Evolutionary conservation across 2,329 filamentous ascomycete genomes (phyloP).

Genomic region (Pyrenochaeta sp.): DNA sequence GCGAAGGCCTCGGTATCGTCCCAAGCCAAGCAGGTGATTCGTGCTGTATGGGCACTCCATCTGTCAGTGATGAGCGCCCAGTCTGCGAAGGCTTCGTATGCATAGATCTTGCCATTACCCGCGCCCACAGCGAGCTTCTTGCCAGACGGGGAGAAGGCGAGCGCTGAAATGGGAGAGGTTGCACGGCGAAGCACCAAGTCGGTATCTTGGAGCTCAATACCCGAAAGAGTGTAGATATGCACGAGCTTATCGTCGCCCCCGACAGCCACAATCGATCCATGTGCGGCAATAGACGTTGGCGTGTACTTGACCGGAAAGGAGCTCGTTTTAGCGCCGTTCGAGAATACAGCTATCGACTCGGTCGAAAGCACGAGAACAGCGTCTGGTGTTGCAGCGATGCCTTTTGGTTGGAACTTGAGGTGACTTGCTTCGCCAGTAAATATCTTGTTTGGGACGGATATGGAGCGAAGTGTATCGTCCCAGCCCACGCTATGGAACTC

Average conservation of each 20-base stretch:
- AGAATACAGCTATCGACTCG: constrained; percentile 66
- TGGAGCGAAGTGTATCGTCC: constrained; percentile 87
- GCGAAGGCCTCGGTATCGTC: constrained; percentile 77
- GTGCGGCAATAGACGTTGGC: constrained; percentile 75
- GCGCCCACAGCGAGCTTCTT: constrained; percentile 82
- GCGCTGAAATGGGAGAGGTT: constrained; percentile 74
- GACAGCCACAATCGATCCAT: constrained; percentile 73
- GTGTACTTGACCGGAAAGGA: constrained; percentile 68
- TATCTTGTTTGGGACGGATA: constrained; percentile 76
- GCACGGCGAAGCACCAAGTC: constrained; percentile 69
- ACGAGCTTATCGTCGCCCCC: constrained; percentile 78
- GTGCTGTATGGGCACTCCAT: constrained; percentile 75
- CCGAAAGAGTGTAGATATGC: constrained; percentile 73
- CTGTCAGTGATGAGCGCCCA: constrained; percentile 81
- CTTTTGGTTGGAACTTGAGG: constrained; percentile 82
- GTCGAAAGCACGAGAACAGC: constrained; percentile 60
- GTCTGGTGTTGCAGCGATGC: constrained; percentile 65
- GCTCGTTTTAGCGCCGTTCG: constrained; percentile 66
- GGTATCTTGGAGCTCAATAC: constrained; percentile 62
- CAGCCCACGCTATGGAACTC: constrained; percentile 86
- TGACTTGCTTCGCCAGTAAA: constrained; percentile 75
- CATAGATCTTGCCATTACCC: constrained; percentile 84
- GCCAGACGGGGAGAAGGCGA: constrained; percentile 86
- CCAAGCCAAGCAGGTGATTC: constrained; percentile 77
- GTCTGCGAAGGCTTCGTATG: constrained; percentile 69